A percentile compares a stretch with the other conserved stretches of the same genome.
phyloP scores from a whole-genome alignment of 495 filamentous ascomycete genomes.

The Neurospora sp. region DNA sequence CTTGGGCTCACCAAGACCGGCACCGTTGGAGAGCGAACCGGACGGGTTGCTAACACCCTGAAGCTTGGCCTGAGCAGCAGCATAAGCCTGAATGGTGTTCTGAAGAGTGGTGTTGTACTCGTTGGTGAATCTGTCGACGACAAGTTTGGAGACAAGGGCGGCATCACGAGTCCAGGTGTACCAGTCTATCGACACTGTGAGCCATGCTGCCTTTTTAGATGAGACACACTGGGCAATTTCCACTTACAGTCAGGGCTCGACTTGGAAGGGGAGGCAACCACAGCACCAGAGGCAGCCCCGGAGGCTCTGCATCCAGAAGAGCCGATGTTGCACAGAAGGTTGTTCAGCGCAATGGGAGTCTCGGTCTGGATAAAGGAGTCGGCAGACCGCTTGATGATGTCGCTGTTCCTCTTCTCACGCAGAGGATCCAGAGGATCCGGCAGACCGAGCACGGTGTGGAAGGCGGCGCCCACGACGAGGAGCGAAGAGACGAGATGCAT shows the following conservation, averaged over 20 bases:
- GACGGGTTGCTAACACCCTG: conserved; percentile 53
- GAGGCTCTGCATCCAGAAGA: conserved; percentile 35
- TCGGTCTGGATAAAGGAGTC: conserved; percentile 48
- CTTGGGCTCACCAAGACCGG: conserved; percentile 52
- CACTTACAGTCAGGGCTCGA: conserved; percentile 49
- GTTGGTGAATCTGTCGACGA: conserved; percentile 49
- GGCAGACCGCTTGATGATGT: conserved; percentile 34
- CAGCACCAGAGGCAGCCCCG: conserved; percentile 41
- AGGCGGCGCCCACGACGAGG: conserved; percentile 35
- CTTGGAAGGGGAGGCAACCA: conserved; percentile 55
- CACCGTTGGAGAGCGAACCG: conserved; percentile 37
- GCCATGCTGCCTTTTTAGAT: conserved; percentile 1
- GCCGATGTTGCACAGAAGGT: conserved; percentile 53
- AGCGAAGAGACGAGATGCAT: conserved; percentile 36
- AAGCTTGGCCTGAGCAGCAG: conserved; percentile 47
- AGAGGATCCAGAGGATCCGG: conserved; percentile 24
- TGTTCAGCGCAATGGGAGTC: conserved; percentile 38
- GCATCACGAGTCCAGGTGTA: conserved; percentile 69
- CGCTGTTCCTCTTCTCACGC: conserved; percentile 25
- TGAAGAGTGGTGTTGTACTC: conserved; percentile 42
- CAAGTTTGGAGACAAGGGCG: conserved; percentile 49
- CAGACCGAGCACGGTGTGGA: conserved; percentile 35
- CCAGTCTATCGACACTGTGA: conserved; percentile 27
- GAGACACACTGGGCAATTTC: background rate
- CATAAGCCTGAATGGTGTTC: conserved; percentile 46